Evolutionary conservation across 768 basidiomycete genomes (phyloP), one percentile per base, ranked within the genome.

Genomic region (Butyriboletus loyo): DNA sequence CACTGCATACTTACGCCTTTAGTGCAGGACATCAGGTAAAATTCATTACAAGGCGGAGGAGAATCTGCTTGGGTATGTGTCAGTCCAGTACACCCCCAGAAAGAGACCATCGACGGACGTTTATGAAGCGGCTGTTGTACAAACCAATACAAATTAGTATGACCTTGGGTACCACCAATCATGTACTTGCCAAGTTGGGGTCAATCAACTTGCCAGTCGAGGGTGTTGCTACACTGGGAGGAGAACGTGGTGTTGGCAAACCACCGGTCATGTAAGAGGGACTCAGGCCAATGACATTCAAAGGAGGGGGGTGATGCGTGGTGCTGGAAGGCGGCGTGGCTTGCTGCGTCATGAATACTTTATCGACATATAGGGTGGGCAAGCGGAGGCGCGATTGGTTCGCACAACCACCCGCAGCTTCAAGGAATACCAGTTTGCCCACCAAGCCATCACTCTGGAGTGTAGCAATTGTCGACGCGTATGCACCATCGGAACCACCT

Each of bases 21-120:
- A 50, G 86, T 86, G 72, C 89, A 91, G 37, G 77, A 77, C 85
- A 90, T 88, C 60, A 91, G 71, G 68, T 92, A 92, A 64, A 83
- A 80, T 70, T 91, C 88, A 61, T 91, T 92, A 74, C 89, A 91
- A 11, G 89, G 89, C 14, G 89, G 89, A 31, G 89, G 89, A 53
- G 78, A 81, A 71, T 91, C 89, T 91, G 67, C 42, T 49, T 40
- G 53, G 43, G 34, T 38, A 46, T 31, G 22, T 6, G 58, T 58
- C 38, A 57, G 46, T 35, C 50, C 7, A 4, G 46, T 25, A 46
- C 15, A 37, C 19, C 14, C 32, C 24, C 11, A 21, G 27, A 31
- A 50, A 57, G 31, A 53, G 54, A 44, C 38, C 43, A 31, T 64
- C 35, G 10, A 75, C 85, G 54, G 66, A 87, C 87, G 87, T 75